Percentiles rank a stretch among this genome's conserved stretches.
phyloP scores from a whole-genome alignment of 768 basidiomycete species.

The Mycena belliarum region DNA sequence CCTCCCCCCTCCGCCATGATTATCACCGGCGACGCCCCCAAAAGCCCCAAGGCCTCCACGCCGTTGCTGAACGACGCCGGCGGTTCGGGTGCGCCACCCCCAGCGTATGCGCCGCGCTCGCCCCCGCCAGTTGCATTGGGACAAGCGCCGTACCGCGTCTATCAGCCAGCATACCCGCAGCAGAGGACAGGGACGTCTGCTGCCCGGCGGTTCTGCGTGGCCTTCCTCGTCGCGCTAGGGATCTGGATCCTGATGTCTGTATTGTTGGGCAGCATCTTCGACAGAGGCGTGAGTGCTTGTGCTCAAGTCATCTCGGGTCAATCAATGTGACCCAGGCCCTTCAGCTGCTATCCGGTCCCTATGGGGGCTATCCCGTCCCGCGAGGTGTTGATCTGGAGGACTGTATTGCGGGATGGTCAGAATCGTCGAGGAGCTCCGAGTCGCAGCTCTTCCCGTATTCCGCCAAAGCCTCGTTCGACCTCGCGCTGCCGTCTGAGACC shows the following conservation, averaged over 20 bases:
- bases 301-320: neutral
- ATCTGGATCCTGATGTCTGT: constrained; percentile 13
- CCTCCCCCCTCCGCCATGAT: constrained; percentile 17
- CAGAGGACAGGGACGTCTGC: constrained; percentile 5
- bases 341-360: neutral
- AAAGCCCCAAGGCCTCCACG: constrained; percentile 13
- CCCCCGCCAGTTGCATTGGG: neutral
- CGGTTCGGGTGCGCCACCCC: constrained; percentile 6
- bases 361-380: constrained; percentile 10
- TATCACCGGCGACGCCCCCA: constrained; percentile 3
- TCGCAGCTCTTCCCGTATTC: constrained; percentile 18
- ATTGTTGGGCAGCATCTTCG: constrained; percentile 9
- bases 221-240: constrained; percentile 16
- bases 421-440: neutral
- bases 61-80: constrained; percentile 13
- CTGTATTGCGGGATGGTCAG: constrained; percentile 13
- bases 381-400: neutral
- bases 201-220: constrained; percentile 9
- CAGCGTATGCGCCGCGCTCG: constrained; percentile 11
- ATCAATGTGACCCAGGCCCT: neutral
- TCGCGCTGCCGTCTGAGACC: constrained; percentile 27
- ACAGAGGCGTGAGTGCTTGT: constrained; percentile 1
- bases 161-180: constrained; percentile 7
- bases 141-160: constrained; percentile 1
- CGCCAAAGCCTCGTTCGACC: constrained; percentile 15